These are phyloP conservation scores for Podospora pseudopauciseta DNA, from an alignment of 495 filamentous ascomycete species.

Conservation along the genomic window DNA sequence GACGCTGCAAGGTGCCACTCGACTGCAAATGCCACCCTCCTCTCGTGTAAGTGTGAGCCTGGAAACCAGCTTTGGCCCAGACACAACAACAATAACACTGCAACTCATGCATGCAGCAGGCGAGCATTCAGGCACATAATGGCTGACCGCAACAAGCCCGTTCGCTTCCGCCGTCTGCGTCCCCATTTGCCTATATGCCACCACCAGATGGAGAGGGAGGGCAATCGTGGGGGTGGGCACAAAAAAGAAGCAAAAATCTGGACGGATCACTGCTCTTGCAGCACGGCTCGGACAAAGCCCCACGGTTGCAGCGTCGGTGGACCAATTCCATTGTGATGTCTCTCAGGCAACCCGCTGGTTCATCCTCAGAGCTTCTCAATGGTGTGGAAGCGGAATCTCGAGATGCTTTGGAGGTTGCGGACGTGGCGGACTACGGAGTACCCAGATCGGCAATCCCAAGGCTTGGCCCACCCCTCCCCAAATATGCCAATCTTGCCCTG, in stretches of 20 bases:
- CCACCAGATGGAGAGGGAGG: neutral
- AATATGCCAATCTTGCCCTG: neutral
- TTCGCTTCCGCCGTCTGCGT: neutral
- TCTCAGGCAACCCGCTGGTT: neutral
- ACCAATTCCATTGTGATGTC: neutral
- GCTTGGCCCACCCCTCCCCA: neutral
- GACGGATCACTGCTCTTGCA: neutral
- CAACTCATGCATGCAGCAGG: constrained; percentile 4
- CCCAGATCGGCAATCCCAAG: constrained; percentile 14
- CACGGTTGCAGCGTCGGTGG: no score
- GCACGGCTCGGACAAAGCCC: neutral
- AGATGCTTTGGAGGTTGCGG: neutral
- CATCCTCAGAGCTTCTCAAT: neutral
- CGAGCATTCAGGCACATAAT: constrained; percentile 10
- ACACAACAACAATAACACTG: neutral
- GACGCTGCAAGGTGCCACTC: constrained; percentile 16
- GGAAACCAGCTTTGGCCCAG: neutral
- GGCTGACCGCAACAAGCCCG: neutral
- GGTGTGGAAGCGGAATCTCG: neutral
- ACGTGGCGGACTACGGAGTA: constrained; percentile 7
- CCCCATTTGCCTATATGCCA: neutral
- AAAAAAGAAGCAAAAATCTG: neutral
- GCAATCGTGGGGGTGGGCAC: neutral
- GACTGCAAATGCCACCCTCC: constrained; percentile 1
- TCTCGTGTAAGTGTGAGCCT: neutral